These are phyloP conservation scores for Trichothecium sympodiale DNA, from an alignment of 2,329 filamentous ascomycete species.

Conservation along the genomic window DNA sequence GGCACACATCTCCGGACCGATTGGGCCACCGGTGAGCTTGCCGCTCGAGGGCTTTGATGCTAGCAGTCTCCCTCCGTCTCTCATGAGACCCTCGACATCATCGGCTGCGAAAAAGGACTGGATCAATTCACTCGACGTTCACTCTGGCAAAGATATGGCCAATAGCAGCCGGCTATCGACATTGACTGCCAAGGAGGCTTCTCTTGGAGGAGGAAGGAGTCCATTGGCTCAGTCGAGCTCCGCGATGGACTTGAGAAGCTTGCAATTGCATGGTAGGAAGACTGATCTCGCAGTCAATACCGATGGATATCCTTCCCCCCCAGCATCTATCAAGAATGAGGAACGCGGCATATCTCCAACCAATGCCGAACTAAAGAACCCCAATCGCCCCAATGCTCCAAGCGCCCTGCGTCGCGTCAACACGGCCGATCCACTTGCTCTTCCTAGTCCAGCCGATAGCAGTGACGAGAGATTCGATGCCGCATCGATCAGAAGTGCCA, in stretches of 20 bases:
- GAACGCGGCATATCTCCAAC: conserved; percentile 10
- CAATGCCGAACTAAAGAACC: conserved; percentile 8
- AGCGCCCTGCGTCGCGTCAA: conserved; percentile 16
- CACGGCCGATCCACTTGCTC: conserved; percentile 15
- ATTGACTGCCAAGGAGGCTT: not conserved
- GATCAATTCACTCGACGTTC: conserved; percentile 37
- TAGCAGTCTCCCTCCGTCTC: conserved; percentile 12
- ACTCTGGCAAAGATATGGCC: conserved; percentile 22
- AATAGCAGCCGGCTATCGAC: not conserved
- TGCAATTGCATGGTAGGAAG: too few relatives aligned
- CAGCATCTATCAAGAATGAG: conserved; percentile 21
- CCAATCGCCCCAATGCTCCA: conserved; percentile 9
- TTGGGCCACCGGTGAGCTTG: conserved; percentile 13
- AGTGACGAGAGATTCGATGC: conserved; percentile 2
- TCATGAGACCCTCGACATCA: too few relatives aligned
- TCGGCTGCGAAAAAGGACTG: conserved; percentile 17
- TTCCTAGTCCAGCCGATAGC: conserved; percentile 28
- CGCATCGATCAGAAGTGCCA: conserved; percentile 35
- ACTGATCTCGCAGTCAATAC: conserved; percentile 2
- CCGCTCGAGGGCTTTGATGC: conserved; percentile 18
- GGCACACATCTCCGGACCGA: conserved; percentile 6
- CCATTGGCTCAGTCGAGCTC: not conserved
- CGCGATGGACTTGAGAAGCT: too few relatives aligned
- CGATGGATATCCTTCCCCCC: conserved; percentile 25
- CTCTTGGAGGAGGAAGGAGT: not conserved